Percentiles rank a stretch among this genome's conserved stretches.
These are phyloP conservation scores for Lumnitzera racemosa DNA, from an alignment of 345 rosid species.

Conservation along the genomic window DNA sequence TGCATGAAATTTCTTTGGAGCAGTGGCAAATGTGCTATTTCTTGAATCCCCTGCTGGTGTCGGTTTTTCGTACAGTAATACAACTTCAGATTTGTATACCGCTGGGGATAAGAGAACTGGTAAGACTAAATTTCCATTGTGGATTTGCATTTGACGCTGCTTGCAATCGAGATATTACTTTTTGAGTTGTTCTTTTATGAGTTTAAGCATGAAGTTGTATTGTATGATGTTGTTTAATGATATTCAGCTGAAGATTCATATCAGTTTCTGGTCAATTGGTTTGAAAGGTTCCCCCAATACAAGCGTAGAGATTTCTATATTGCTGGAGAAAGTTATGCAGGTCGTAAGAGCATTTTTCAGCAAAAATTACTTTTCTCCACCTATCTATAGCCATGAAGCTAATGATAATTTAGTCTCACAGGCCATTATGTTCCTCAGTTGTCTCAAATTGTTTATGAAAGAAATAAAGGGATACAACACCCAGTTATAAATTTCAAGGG, in stretches of 20 bases:
- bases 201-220: neutral
- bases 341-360: slow-evolving; percentile 18
- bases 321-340: slow-evolving; percentile 96
- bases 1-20: neutral
- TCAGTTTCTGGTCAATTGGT: slow-evolving; percentile 71
- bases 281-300: slow-evolving; percentile 93
- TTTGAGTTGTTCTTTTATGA: neutral
- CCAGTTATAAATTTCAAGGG: slow-evolving; percentile 87
- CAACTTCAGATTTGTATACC: slow-evolving; percentile 72
- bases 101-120: slow-evolving; percentile 87
- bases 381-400: neutral
- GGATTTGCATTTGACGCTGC: neutral
- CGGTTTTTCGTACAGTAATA: slow-evolving; percentile 87
- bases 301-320: slow-evolving; percentile 91
- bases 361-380: neutral
- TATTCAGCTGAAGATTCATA: slow-evolving; percentile 88
- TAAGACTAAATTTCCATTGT: slow-evolving; percentile 12
- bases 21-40: slow-evolving; percentile 88
- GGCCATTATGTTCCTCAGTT: slow-evolving; percentile 98
- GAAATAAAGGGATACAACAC: slow-evolving; percentile 51
- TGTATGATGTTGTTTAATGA: slow-evolving; percentile 9
- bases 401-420: slow-evolving; percentile 12
- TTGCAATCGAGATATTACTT: neutral
- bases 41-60: slow-evolving; percentile 98
- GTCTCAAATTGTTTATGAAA: slow-evolving; percentile 67